phyloP scores from a whole-genome alignment of 139 green algal genomes.

The Penium margaritaceum region DNA sequence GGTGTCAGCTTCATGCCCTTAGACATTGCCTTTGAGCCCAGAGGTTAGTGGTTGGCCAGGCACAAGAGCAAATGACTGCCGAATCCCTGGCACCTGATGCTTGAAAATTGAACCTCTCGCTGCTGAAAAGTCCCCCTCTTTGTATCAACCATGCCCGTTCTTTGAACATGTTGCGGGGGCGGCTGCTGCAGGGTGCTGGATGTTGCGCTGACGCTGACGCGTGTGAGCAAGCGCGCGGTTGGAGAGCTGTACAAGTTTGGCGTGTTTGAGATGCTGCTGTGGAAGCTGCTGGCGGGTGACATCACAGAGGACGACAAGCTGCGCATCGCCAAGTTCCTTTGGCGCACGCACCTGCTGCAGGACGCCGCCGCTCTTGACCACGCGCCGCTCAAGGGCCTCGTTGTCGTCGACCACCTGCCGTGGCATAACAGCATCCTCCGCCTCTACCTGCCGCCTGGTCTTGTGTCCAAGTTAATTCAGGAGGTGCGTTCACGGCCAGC shows the following conservation, averaged over 20 bases:
- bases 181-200: conserved; percentile 20
- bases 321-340: conserved; percentile 26
- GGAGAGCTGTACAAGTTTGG: conserved; percentile 17
- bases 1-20: too few species aligned
- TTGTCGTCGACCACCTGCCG: conserved; percentile 28
- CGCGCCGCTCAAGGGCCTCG: conserved; percentile 20
- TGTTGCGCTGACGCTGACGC: conserved; percentile 3
- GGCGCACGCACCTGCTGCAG: conserved; percentile 23
- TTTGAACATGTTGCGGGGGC: background rate
- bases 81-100: background rate
- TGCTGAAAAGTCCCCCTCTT: background rate
- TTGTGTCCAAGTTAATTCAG: conserved; percentile 26
- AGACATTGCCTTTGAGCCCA: too few species aligned
- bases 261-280: conserved; percentile 37
- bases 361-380: conserved; percentile 1
- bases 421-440: conserved; percentile 36
- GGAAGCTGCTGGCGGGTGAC: conserved; percentile 34
- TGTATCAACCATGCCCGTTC: background rate
- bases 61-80: too few species aligned
- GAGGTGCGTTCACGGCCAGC: too few species aligned
- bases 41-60: too few species aligned
- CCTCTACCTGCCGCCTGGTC: conserved; percentile 16
- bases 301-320: conserved; percentile 14
- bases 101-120: background rate
- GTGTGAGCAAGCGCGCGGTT: conserved; percentile 5